Evolutionary conservation across 129 eudicot species (phyloP).

Genomic region (Tanacetum coccineum): DNA sequence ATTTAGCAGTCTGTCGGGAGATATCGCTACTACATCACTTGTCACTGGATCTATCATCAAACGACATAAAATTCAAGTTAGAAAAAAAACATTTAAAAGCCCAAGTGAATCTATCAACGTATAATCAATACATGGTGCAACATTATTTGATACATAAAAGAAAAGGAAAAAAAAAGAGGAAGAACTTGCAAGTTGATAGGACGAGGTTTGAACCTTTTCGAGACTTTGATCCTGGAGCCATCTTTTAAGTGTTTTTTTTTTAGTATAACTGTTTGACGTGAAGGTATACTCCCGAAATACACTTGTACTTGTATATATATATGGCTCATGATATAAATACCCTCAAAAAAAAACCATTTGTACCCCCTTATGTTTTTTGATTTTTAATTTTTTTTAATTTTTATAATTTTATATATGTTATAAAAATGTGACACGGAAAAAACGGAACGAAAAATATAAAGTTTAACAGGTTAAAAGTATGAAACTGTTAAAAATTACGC

Average conservation of each 20-base stretch:
- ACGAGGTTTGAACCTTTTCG: not conserved
- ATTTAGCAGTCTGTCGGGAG: conserved; percentile 39
- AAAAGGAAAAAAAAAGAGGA: not conserved
- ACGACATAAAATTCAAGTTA: too few species aligned
- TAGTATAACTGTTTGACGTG: not conserved
- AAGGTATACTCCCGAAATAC: too few species aligned
- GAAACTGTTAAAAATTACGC: too few species aligned
- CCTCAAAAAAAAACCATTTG: too few species aligned
- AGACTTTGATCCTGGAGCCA: conserved; percentile 26
- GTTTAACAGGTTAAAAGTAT: too few species aligned
- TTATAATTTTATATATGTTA: too few species aligned
- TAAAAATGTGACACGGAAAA: too few species aligned
- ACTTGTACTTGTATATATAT: too few species aligned
- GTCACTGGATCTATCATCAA: conserved; percentile 43
- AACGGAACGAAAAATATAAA: too few species aligned
- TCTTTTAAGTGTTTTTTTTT: conserved; percentile 12
- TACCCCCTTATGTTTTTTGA: too few species aligned
- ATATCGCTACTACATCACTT: conserved; percentile 28
- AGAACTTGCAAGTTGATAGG: not conserved
- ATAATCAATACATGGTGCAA: not conserved
- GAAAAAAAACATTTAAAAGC: not conserved
- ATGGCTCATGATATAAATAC: too few species aligned
- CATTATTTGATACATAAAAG: not conserved
- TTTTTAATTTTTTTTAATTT: too few species aligned
- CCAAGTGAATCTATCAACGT: not conserved